These are phyloP conservation scores for Amanita rubescens DNA, from an alignment of 768 basidiomycete species.

Conservation along the genomic window DNA sequence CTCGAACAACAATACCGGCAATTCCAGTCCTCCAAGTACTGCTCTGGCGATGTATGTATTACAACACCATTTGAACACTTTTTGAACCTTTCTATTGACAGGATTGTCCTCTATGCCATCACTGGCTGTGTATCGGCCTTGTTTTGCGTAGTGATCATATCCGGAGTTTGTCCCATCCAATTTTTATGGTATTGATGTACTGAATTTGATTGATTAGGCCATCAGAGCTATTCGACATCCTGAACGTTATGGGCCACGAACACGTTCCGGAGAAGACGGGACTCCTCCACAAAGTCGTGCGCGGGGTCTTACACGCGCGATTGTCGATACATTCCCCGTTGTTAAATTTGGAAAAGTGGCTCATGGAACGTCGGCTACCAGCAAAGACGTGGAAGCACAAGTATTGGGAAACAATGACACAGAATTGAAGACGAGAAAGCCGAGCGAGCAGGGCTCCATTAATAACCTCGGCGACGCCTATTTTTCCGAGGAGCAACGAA, in stretches of 20 bases:
- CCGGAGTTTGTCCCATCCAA: slow-evolving; percentile 49
- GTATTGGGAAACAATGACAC: not conserved
- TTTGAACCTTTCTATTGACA: slow-evolving; percentile 19
- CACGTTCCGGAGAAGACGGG: slow-evolving; percentile 29
- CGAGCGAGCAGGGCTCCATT: slow-evolving; percentile 4
- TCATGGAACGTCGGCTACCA: slow-evolving; percentile 4
- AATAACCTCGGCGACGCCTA: too few relatives aligned
- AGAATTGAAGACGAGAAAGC: slow-evolving; percentile 16
- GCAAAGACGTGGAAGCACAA: slow-evolving; percentile 23
- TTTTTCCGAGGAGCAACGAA: not conserved
- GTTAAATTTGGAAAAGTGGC: slow-evolving; percentile 63
- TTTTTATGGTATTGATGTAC: not conserved
- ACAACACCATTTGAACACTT: slow-evolving; percentile 3
- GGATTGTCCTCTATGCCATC: slow-evolving; percentile 83
- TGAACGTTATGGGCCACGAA: slow-evolving; percentile 83
- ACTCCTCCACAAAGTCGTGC: slow-evolving; percentile 57
- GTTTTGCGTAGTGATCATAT: slow-evolving; percentile 79
- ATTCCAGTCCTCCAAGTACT: slow-evolving; percentile 30
- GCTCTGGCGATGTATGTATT: slow-evolving; percentile 67
- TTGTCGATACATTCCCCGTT: slow-evolving; percentile 92
- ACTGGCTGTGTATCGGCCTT: slow-evolving; percentile 83
- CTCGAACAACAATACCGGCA: slow-evolving; percentile 12
- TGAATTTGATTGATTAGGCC: slow-evolving; percentile 39
- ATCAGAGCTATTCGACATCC: slow-evolving; percentile 81
- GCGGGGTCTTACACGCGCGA: slow-evolving; percentile 83